Evolutionary conservation across 2,329 filamentous ascomycete species (phyloP).

Genomic region (Talaromyces sp.): DNA sequence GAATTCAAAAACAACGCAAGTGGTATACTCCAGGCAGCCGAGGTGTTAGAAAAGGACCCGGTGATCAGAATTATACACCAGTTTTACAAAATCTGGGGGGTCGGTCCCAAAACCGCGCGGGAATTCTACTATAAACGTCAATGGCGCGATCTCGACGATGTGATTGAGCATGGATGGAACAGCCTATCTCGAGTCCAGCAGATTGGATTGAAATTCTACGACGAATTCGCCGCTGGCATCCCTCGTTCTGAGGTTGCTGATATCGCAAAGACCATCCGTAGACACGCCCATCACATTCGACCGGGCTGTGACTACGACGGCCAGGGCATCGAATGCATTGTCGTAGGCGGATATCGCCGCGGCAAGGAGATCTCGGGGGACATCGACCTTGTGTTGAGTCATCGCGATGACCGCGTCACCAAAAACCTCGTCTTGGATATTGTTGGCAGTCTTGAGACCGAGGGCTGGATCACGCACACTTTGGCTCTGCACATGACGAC

Average conservation of each 20-base stretch:
- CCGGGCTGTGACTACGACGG: constrained; percentile 35
- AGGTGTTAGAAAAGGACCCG: constrained; percentile 59
- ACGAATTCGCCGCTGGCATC: constrained; percentile 71
- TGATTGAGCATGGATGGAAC: constrained; percentile 77
- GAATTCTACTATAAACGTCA: constrained; percentile 72
- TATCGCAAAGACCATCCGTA: constrained; percentile 60
- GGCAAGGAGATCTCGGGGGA: constrained; percentile 72
- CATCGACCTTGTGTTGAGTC: constrained; percentile 79
- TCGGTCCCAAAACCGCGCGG: constrained; percentile 72
- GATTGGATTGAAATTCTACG: constrained; percentile 89
- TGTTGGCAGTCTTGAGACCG: constrained; percentile 63
- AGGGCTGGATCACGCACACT: constrained; percentile 73
- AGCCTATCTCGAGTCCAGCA: constrained; percentile 75
- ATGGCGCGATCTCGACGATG: constrained; percentile 80
- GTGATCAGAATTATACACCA: constrained; percentile 59
- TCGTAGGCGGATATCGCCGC: constrained; percentile 77
- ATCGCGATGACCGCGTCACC: constrained; percentile 66
- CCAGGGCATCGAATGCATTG: constrained; percentile 51
- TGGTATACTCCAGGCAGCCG: constrained; percentile 59
- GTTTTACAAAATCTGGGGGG: constrained; percentile 90
- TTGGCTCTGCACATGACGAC: constrained; percentile 65
- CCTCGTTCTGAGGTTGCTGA: constrained; percentile 66
- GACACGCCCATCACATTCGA: constrained; percentile 61
- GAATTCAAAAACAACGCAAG: constrained; percentile 61
- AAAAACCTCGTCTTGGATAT: constrained; percentile 66